Percentiles rank a stretch among this genome's conserved stretches.
These are phyloP conservation scores for Pholiota adiposa DNA, from an alignment of 1,284 basidiomycete genomes.

Conservation along the genomic window DNA sequence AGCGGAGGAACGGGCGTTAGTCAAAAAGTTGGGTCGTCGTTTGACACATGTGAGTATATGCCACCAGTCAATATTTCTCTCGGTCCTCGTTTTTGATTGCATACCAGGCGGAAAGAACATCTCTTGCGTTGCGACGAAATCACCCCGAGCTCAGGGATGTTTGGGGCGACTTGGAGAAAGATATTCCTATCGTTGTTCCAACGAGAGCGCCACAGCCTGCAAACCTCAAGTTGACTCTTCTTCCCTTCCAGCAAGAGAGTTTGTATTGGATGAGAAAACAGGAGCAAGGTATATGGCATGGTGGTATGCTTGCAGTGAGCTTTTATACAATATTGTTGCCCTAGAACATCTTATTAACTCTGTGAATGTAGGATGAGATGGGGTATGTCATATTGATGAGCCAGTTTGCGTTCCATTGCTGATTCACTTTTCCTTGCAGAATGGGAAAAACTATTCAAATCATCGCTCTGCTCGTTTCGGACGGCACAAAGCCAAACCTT, in stretches of 20 bases:
- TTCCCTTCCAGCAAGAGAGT: slow-evolving; percentile 91
- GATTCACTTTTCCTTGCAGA: slow-evolving; percentile 42
- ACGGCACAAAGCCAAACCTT: slow-evolving; percentile 81
- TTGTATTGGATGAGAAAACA: slow-evolving; percentile 96
- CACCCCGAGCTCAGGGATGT: slow-evolving; percentile 83
- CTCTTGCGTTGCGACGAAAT: slow-evolving; percentile 63
- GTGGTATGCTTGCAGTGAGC: slow-evolving; percentile 91
- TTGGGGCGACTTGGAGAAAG: slow-evolving; percentile 86
- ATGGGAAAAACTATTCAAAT: slow-evolving; percentile 99
- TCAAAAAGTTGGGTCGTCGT: slow-evolving; percentile 64
- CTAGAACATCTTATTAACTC: slow-evolving; percentile 10
- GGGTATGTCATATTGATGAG: slow-evolving; percentile 53
- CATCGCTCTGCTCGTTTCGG: slow-evolving; percentile 87
- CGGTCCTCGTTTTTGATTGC: background rate
- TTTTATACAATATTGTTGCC: background rate
- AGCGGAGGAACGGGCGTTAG: slow-evolving; percentile 54
- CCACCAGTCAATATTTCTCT: background rate
- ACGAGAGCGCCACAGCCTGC: slow-evolving; percentile 79
- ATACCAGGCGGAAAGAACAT: slow-evolving; percentile 75
- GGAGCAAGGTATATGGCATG: slow-evolving; percentile 86
- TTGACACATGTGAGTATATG: slow-evolving; percentile 60
- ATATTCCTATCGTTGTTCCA: slow-evolving; percentile 68
- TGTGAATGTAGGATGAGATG: slow-evolving; percentile 82
- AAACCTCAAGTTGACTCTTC: slow-evolving; percentile 73
- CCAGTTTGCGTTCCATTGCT: background rate